Percentiles rank a stretch among this genome's conserved stretches.
Conservation (phyloP, 257 asterid species). For the Lycium barbarum region DNA sequence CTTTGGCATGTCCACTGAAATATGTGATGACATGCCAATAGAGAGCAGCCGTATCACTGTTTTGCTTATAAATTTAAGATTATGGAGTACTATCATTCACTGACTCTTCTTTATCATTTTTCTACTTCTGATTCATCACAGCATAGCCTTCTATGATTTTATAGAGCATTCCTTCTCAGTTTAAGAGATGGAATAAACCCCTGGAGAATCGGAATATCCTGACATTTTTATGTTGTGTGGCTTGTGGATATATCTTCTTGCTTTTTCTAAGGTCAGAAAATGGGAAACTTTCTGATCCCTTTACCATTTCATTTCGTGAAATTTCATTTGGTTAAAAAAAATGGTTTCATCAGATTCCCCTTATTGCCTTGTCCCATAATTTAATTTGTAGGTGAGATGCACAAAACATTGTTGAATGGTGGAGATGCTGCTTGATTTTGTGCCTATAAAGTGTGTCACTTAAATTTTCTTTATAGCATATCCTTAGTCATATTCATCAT, state of each 20-base stretch:
- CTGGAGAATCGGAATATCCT: constrained; percentile 50
- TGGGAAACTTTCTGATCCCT: constrained; percentile 37
- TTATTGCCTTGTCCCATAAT: constrained; percentile 29
- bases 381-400: background rate
- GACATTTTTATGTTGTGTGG: constrained; percentile 6
- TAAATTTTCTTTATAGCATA: constrained; percentile 33
- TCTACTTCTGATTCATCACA: background rate
- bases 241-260: background rate
- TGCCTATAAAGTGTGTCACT: background rate
- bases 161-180: background rate
- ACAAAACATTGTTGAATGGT: background rate
- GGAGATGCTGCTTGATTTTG: background rate
- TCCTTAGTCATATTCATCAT: constrained; percentile 36
- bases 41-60: constrained; percentile 51
- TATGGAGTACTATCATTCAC: background rate
- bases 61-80: constrained; percentile 37
- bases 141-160: background rate
- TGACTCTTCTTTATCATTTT: background rate
- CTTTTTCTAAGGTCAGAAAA: background rate
- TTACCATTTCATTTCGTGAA: constrained; percentile 16
- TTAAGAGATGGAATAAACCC: constrained; percentile 45
- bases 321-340: background rate
- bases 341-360: constrained; percentile 38
- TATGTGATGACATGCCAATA: constrained; percentile 45
- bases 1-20: constrained; percentile 51